phyloP scores from a whole-genome alignment of 768 basidiomycete genomes.

The Lanmaoa rubissima region DNA sequence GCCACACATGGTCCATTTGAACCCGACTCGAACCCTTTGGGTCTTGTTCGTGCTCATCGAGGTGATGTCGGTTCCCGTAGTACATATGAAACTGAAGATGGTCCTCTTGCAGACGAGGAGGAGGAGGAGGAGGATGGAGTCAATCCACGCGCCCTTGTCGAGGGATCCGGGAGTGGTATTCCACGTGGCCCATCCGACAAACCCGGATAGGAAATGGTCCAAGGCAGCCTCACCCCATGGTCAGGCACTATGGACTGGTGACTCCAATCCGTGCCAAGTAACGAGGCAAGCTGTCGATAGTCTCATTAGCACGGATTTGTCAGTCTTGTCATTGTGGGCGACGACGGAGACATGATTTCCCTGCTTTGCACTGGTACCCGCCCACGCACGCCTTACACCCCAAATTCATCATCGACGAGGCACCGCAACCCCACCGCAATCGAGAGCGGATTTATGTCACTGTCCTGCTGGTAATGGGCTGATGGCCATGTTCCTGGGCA shows the following conservation, averaged over 20 bases:
- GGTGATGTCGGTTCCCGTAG: background rate
- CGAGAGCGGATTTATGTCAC: background rate
- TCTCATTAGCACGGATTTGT: too few relatives aligned
- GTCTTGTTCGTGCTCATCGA: background rate
- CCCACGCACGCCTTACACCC: constrained; percentile 3
- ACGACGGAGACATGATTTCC: background rate
- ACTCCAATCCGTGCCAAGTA: too few relatives aligned
- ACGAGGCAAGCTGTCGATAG: too few relatives aligned
- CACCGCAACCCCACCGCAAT: constrained; percentile 1
- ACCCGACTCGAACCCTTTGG: background rate
- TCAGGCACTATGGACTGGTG: too few relatives aligned
- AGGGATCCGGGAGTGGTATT: background rate
- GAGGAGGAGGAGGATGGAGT: background rate
- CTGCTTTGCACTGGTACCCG: constrained; percentile 6
- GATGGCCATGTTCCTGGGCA: constrained; percentile 3
- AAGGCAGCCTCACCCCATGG: too few relatives aligned
- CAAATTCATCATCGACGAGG: constrained; percentile 6
- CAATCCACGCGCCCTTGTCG: background rate
- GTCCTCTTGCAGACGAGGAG: background rate
- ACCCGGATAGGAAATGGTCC: background rate
- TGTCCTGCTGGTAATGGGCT: background rate
- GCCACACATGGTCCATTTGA: background rate
- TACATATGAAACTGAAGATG: background rate
- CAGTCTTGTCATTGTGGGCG: background rate
- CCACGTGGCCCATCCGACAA: background rate